A percentile compares a stretch with the other conserved stretches of the same genome.
Evolutionary conservation across 2,329 filamentous ascomycete species (phyloP).

Genomic region (Microdochium paspali): DNA sequence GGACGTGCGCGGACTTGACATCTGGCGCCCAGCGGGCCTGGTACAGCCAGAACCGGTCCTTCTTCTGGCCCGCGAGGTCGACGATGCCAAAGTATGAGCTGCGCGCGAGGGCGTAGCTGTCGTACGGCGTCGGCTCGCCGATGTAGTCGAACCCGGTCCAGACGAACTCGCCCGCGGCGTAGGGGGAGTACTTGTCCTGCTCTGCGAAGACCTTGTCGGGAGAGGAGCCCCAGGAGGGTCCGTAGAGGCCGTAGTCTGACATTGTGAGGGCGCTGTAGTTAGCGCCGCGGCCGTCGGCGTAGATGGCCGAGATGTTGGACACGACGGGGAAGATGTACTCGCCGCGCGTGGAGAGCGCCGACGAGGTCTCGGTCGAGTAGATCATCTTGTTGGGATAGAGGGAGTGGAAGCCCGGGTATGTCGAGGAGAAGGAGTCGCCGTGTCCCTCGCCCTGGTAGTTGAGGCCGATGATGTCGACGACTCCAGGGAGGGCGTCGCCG

Average conservation of each 20-base stretch:
- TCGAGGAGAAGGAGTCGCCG: conserved; percentile 11
- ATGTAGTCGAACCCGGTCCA: conserved; percentile 43
- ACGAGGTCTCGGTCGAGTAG: conserved; percentile 27
- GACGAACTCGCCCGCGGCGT: conserved; percentile 43
- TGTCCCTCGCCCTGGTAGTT: conserved; percentile 48
- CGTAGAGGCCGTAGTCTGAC: conserved; percentile 42
- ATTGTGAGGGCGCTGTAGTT: conserved; percentile 27
- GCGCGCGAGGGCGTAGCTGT: conserved; percentile 22
- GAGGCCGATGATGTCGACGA: conserved; percentile 32
- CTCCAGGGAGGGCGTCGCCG: conserved; percentile 11
- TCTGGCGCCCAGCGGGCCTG: conserved; percentile 42
- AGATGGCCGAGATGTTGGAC: conserved; percentile 21
- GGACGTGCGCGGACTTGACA: conserved; percentile 37
- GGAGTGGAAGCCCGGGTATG: conserved; percentile 13
- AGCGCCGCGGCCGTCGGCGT: conserved; percentile 26
- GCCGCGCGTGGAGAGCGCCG: conserved; percentile 37
- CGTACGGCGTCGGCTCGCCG: conserved; percentile 40
- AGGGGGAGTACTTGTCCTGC: conserved; percentile 35
- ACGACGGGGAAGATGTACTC: conserved; percentile 44
- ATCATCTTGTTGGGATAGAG: not conserved
- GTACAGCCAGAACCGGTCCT: conserved; percentile 46
- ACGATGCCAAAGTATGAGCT: conserved; percentile 48
- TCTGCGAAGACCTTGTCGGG: conserved; percentile 42
- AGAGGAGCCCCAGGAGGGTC: conserved; percentile 32
- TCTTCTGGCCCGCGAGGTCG: conserved; percentile 46